Base-by-base conservation (phyloP, 768 basidiomycete species). In the Auriculariales sp. region DNA sequence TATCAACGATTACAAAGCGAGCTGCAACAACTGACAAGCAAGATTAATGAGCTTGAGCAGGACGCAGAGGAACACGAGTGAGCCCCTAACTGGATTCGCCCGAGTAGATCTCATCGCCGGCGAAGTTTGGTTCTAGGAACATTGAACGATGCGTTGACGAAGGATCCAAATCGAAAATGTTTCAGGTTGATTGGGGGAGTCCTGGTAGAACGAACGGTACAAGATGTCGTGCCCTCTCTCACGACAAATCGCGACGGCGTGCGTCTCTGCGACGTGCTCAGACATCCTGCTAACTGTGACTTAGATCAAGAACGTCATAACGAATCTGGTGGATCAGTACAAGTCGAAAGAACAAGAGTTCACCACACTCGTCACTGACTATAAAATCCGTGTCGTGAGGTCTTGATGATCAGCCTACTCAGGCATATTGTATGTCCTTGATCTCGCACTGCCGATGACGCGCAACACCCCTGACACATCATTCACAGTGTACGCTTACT, bases 111-210 rank as follows among this genome's bases (percentile, higher is more conserved):
- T 51, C 15, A 19, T 50, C 2, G 34, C 29, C n/a, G 14, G 19
- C 34, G 49, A 54, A 97, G 93, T 34, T 71, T 99, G 14, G 95
- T 99, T 7, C 73, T 98, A 32, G 73, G 75, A 3, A 97, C 95
- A 1, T 67, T 99, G 30, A 76, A 83, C 55, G 91, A 97, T 55
- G 80, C 81, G 9, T 67, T 90, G 32, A 71, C 69, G n/a, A 76
- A 79, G 52, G 86, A 93, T 52, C 92, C 94, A 15, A 75, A 81
- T 64, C 81, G 95, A 51, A 92, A 90, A 69, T 98, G 95, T 66
- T 99, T 97, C 69, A 81, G 94, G 48, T 72, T 98, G 56, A 85
- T 99, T 55, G 95, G 95, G 4, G 94, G 94, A 27, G 83, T 95
- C 4, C 74, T 99, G 14, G 94, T 98, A 27, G 92, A 98, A 62